Conservation (phyloP, 2,329 filamentous ascomycete species). For the Mycosphaerella arachidis region DNA sequence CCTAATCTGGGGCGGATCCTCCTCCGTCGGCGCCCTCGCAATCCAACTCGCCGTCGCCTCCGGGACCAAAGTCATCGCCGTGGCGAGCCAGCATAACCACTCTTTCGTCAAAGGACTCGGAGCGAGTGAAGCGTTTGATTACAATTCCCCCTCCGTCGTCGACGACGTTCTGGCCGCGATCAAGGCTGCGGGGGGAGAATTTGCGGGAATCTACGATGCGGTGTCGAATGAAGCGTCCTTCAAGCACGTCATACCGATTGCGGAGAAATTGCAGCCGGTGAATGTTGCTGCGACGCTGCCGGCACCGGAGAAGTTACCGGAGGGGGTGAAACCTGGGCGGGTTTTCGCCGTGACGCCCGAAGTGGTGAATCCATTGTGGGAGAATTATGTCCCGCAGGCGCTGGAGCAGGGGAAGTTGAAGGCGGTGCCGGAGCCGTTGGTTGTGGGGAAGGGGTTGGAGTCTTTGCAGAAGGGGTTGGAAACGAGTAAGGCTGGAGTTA, state of each 20-base stretch:
- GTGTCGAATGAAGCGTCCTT: slow-evolving; percentile 25
- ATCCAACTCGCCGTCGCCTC: slow-evolving; percentile 36
- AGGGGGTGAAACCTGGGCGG: slow-evolving; percentile 24
- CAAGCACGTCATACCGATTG: slow-evolving; percentile 23
- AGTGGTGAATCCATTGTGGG: slow-evolving; percentile 27
- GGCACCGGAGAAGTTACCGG: slow-evolving; percentile 23
- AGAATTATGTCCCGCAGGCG: slow-evolving; percentile 30
- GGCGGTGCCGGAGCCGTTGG: slow-evolving; percentile 34
- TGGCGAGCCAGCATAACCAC: slow-evolving; percentile 32
- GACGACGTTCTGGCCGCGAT: slow-evolving; percentile 40
- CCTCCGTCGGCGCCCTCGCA: slow-evolving; percentile 33
- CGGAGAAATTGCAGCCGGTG: slow-evolving; percentile 28
- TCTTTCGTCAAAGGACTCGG: slow-evolving; percentile 30
- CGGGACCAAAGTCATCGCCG: slow-evolving; percentile 33
- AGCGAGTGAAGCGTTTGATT: slow-evolving; percentile 32
- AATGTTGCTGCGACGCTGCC: slow-evolving; percentile 21
- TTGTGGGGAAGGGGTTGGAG: slow-evolving; percentile 38
- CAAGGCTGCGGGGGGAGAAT: slow-evolving; percentile 36
- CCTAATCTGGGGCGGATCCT: slow-evolving; percentile 37
- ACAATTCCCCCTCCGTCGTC: slow-evolving; percentile 31
- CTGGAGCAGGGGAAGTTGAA: slow-evolving; percentile 33
- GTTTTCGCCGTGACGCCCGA: slow-evolving; percentile 27
- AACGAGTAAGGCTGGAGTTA: slow-evolving; percentile 31
- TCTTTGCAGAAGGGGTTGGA: slow-evolving; percentile 30
- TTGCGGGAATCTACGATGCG: slow-evolving; percentile 41